phyloP scores from a whole-genome alignment of 768 basidiomycete species.

The Multifurca ochricompacta region DNA sequence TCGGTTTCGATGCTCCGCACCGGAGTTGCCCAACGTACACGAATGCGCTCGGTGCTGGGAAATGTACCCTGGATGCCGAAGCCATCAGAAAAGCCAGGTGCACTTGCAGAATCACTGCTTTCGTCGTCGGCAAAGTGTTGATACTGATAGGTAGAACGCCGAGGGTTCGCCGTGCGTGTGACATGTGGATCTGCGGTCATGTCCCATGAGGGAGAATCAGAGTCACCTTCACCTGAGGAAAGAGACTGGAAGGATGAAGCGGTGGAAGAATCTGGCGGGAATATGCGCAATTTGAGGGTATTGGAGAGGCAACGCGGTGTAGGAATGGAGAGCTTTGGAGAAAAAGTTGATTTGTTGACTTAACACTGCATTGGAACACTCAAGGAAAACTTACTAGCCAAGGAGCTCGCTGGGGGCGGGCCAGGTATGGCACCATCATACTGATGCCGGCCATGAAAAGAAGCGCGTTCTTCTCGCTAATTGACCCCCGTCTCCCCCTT shows the following conservation, averaged over 20 bases:
- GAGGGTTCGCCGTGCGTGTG: slow-evolving; percentile 42
- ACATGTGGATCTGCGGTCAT: slow-evolving; percentile 72
- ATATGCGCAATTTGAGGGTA: slow-evolving; percentile 64
- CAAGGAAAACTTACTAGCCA: slow-evolving; percentile 45
- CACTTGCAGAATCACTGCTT: slow-evolving; percentile 61
- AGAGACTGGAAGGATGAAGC: slow-evolving; percentile 64
- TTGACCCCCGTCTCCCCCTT: slow-evolving; percentile 39
- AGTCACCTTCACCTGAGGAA: slow-evolving; percentile 58
- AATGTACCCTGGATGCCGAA: slow-evolving; percentile 72
- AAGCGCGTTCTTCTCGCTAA: slow-evolving; percentile 50
- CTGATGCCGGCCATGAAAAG: slow-evolving; percentile 81
- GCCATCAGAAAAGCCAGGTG: slow-evolving; percentile 47
- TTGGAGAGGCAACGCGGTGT: slow-evolving; percentile 74
- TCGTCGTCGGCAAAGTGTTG: slow-evolving; percentile 76
- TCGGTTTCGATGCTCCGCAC: slow-evolving; percentile 40
- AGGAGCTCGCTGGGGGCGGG: slow-evolving; percentile 63
- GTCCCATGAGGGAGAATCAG: slow-evolving; percentile 60
- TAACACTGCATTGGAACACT: neutral
- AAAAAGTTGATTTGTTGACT: neutral
- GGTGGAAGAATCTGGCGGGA: slow-evolving; percentile 44
- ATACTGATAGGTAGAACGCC: slow-evolving; percentile 49
- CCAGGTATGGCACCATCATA: slow-evolving; percentile 62
- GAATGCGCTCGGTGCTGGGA: slow-evolving; percentile 66
- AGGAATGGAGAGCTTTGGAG: slow-evolving; percentile 60
- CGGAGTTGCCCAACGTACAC: slow-evolving; percentile 60